Conservation (phyloP, 805 yeast genomes). For the Grigorovia yakushimaensis region DNA sequence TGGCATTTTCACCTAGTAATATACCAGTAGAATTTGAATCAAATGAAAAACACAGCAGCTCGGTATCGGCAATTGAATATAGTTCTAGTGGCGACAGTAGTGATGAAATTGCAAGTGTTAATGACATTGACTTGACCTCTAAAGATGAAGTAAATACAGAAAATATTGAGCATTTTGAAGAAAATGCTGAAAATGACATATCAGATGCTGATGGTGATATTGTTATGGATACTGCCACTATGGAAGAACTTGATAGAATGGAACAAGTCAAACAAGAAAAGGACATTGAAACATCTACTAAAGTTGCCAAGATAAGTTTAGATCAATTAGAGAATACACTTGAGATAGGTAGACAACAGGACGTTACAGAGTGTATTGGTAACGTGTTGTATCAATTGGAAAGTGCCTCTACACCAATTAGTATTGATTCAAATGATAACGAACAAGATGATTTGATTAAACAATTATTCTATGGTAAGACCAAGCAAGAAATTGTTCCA, state of each 20-base stretch:
- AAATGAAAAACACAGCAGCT: neutral
- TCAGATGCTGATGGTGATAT: neutral
- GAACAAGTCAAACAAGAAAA: neutral
- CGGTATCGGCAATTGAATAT: neutral
- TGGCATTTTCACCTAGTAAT: slow-evolving; percentile 71
- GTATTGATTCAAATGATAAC: slow-evolving; percentile 48
- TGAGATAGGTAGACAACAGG: slow-evolving; percentile 88
- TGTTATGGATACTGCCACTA: neutral
- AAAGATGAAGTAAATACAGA: neutral
- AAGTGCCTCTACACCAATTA: slow-evolving; percentile 66
- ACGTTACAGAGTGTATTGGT: slow-evolving; percentile 94
- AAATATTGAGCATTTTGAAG: neutral
- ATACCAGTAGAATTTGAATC: slow-evolving; percentile 53
- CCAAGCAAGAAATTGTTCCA: slow-evolving; percentile 65
- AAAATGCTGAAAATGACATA: neutral
- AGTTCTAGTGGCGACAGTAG: slow-evolving; percentile 2
- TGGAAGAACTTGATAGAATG: neutral
- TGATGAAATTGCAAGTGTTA: neutral
- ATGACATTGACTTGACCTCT: neutral
- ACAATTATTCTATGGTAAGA: slow-evolving; percentile 72
- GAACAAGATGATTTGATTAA: slow-evolving; percentile 83
- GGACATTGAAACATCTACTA: slow-evolving; percentile 12
- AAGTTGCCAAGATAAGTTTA: slow-evolving; percentile 31
- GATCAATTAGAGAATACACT: slow-evolving; percentile 67
- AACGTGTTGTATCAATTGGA: slow-evolving; percentile 87